Percentiles rank a stretch among this genome's conserved stretches.
Evolutionary conservation across 768 basidiomycete species (phyloP).

Genomic region (Auriscalpium vulgare): DNA sequence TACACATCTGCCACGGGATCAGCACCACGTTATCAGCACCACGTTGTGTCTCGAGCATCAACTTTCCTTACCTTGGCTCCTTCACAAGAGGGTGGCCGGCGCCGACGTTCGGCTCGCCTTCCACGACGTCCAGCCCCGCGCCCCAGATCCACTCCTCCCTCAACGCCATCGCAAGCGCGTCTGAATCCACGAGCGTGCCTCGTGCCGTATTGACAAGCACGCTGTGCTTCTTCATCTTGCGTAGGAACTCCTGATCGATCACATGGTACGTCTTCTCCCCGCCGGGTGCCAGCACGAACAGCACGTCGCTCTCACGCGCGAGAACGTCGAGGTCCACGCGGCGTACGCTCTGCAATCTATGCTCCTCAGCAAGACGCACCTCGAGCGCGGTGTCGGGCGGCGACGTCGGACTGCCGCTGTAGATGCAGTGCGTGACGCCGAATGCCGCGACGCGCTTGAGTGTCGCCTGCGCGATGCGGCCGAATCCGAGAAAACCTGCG

Average conservation of each 20-base stretch:
- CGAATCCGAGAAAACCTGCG: conserved; percentile 90
- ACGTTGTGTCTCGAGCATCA: not conserved
- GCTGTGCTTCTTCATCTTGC: conserved; percentile 76
- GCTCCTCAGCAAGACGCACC: conserved; percentile 21
- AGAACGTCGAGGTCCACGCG: conserved; percentile 60
- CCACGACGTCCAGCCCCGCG: conserved; percentile 90
- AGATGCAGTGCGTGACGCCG: conserved; percentile 68
- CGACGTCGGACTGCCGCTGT: conserved; percentile 51
- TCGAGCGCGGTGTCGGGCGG: conserved; percentile 32
- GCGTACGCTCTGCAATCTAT: conserved; percentile 31
- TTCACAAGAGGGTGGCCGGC: conserved; percentile 74
- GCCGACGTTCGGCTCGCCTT: conserved; percentile 77
- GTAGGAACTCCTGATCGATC: conserved; percentile 63
- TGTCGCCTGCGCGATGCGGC: conserved; percentile 84
- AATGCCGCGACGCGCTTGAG: conserved; percentile 76
- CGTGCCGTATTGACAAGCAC: conserved; percentile 82
- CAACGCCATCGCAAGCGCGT: conserved; percentile 79
- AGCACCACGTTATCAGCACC: no score
- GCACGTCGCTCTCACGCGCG: conserved; percentile 71
- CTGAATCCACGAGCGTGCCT: conserved; percentile 85
- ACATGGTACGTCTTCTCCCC: conserved; percentile 64
- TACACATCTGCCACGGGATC: conserved; percentile 44
- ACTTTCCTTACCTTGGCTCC: conserved; percentile 50
- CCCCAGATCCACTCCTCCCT: conserved; percentile 77
- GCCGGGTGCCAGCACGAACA: conserved; percentile 80